A percentile compares a stretch with the other conserved stretches of the same genome.
phyloP scores from a whole-genome alignment of 768 basidiomycete genomes.

The Leccinum pellstonianum region DNA sequence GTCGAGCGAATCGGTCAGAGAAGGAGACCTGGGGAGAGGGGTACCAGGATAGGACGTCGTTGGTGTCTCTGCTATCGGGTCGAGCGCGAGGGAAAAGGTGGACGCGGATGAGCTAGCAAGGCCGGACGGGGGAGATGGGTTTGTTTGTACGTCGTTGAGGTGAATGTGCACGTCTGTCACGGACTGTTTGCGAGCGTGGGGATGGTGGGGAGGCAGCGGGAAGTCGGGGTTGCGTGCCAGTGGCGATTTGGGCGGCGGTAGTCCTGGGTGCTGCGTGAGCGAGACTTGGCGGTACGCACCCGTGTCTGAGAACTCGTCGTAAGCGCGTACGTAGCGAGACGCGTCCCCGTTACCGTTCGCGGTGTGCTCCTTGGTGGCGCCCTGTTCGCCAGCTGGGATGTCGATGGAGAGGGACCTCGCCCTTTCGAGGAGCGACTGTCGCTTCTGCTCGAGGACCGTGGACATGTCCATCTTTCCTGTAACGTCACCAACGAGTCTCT shows the following conservation, averaged over 20 bases:
- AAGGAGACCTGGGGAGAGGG: constrained; percentile 31
- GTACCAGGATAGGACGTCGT: constrained; percentile 39
- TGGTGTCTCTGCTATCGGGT: constrained; percentile 47
- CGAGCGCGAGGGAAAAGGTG: constrained; percentile 47
- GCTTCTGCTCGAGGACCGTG: constrained; percentile 51
- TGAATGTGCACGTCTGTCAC: constrained; percentile 51
- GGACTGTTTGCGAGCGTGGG: constrained; percentile 77
- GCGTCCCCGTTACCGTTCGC: constrained; percentile 10
- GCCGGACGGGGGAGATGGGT: constrained; percentile 22
- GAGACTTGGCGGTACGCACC: constrained; percentile 12
- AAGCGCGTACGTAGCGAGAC: constrained; percentile 32
- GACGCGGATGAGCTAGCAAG: constrained; percentile 41
- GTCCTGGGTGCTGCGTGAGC: constrained; percentile 12
- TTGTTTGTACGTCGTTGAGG: constrained; percentile 29
- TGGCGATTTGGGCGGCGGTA: constrained; percentile 11
- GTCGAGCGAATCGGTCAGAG: constrained; percentile 30
- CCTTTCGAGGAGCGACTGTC: constrained; percentile 53
- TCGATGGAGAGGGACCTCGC: constrained; percentile 61
- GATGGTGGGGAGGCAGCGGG: constrained; percentile 58
- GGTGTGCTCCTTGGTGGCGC: constrained; percentile 15
- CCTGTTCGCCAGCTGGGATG: constrained; percentile 48
- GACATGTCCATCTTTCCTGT: constrained; percentile 40
- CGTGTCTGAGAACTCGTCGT: constrained; percentile 28
- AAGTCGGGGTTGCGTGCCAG: constrained; percentile 53
- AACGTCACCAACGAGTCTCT: constrained; percentile 55